These are phyloP conservation scores for Scedosporium minutisporum DNA, from an alignment of 2,329 filamentous ascomycete genomes.

Conservation along the genomic window DNA sequence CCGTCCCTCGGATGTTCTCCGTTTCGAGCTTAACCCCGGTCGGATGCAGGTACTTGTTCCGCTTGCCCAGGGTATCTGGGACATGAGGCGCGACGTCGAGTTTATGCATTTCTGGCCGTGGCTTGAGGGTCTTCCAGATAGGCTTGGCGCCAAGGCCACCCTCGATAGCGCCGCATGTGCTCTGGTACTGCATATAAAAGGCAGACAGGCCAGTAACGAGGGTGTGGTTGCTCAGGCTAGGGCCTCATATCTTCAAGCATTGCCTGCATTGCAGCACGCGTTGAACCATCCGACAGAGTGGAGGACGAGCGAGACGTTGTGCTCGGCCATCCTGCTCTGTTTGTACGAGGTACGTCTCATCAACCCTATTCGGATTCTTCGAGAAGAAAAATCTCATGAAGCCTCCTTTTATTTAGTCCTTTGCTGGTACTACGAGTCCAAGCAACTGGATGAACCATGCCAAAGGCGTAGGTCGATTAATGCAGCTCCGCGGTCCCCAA, in stretches of 20 bases:
- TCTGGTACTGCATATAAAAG: conserved; percentile 26
- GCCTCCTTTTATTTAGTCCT: conserved; percentile 22
- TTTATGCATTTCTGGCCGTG: conserved; percentile 13
- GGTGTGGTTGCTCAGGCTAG: conserved; percentile 24
- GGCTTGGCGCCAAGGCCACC: conserved; percentile 23
- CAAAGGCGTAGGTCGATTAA: conserved; percentile 25
- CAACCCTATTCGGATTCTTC: background rate
- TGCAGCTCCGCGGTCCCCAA: conserved; percentile 27
- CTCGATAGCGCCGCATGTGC: conserved; percentile 29
- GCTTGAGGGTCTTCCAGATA: conserved; percentile 16
- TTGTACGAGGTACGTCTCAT: conserved; percentile 25
- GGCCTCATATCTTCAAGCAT: conserved; percentile 26
- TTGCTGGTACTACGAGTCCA: conserved; percentile 27
- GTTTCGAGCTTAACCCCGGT: background rate
- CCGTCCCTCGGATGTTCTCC: background rate
- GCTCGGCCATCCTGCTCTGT: conserved; percentile 29
- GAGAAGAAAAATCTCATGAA: background rate
- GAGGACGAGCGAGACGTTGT: conserved; percentile 30
- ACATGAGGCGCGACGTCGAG: conserved; percentile 1
- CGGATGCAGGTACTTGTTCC: conserved; percentile 3
- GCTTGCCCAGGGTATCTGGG: conserved; percentile 1
- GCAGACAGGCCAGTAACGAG: conserved; percentile 21
- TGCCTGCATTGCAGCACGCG: conserved; percentile 24
- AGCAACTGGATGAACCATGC: conserved; percentile 30
- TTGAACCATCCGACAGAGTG: conserved; percentile 27